Percentiles rank a stretch among this genome's conserved stretches.
These are phyloP conservation scores for Tephrocybe sp. DNA, from an alignment of 768 basidiomycete genomes.

Conservation along the genomic window DNA sequence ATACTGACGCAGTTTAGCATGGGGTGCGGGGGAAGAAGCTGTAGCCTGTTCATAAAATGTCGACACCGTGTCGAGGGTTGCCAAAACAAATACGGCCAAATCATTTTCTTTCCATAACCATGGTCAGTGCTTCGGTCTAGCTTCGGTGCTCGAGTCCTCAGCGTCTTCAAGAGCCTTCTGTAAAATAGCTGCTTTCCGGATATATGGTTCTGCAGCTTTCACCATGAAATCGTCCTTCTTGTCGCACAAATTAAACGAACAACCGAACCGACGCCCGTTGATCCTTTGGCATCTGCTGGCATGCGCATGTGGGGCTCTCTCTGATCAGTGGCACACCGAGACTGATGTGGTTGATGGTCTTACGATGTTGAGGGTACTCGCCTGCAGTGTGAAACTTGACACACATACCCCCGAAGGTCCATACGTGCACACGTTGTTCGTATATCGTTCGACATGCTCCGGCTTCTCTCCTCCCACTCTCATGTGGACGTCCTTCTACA, in stretches of 20 bases:
- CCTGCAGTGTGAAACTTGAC: neutral
- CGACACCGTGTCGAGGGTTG: too few species aligned
- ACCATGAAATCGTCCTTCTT: too few species aligned
- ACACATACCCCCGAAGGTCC: neutral
- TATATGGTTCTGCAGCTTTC: too few species aligned
- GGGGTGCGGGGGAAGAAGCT: neutral
- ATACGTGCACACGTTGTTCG: neutral
- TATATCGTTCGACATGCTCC: neutral
- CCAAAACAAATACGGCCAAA: neutral
- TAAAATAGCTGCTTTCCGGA: too few species aligned
- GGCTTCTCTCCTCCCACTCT: slow-evolving; percentile 2
- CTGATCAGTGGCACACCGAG: neutral
- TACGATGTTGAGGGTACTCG: neutral
- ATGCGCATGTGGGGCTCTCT: neutral
- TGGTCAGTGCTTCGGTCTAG: too few species aligned
- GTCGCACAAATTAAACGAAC: too few species aligned
- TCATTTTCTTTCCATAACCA: too few species aligned
- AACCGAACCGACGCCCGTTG: neutral
- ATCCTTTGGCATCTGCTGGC: neutral
- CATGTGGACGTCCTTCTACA: neutral
- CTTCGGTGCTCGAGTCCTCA: neutral
- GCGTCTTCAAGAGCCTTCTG: neutral
- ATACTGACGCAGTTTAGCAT: neutral
- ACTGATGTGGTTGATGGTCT: neutral
- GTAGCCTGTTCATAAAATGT: too few species aligned